Evolutionary conservation across 2,329 filamentous ascomycete genomes (phyloP), one percentile per base, ranked within the genome.

Genomic region (Talaromyces sp.): DNA sequence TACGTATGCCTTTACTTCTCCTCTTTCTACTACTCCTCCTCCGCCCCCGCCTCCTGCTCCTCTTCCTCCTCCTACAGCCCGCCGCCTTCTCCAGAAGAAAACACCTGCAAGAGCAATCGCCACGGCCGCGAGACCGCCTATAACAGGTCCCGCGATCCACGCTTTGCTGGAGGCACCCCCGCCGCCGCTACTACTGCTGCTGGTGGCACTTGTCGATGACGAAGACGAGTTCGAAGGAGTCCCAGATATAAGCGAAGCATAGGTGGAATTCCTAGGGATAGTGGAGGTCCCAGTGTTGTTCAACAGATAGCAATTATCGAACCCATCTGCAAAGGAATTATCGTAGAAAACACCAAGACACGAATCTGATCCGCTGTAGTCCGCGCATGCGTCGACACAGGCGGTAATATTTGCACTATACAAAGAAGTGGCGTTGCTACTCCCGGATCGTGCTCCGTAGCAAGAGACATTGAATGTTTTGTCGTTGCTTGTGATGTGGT

Each of bases 221-320:
- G 43, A 14, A 5, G 43, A 21, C 43, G 43, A 24, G 43, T 9
- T 6, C 19, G 43, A 46, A 5, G 43, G 43, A 6, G 3, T 24
- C 9, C 38, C 54, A 11, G 26, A 35, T 12, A 35, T 12, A 54
- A 54, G 51, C n/a, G 35, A 26, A 7, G 57, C 57, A 41, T 48
- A 59, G 11, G 57, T 59, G 24, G 50, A 59, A 19, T 59, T 54
- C 2, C 38, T n/a, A 14, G 35, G 35, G 29, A 10, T 14, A 1
- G 9, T n/a, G 7, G 43, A 9, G 10, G n/a, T 14, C 27, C 32
- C 38, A n/a, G 50, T 59, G 24, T 2, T 26, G 12, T 59, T 54
- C 32, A 59, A 17, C 27, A 59, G 46, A 24, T 59, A 59, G 50
- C 57, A 59, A n/a, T 59, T 59, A 3, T 59, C 50, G 26, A 54